A percentile compares a stretch with the other conserved stretches of the same genome.
Evolutionary conservation across 495 filamentous ascomycete species (phyloP).

Genomic region (Aspergillus baeticus): DNA sequence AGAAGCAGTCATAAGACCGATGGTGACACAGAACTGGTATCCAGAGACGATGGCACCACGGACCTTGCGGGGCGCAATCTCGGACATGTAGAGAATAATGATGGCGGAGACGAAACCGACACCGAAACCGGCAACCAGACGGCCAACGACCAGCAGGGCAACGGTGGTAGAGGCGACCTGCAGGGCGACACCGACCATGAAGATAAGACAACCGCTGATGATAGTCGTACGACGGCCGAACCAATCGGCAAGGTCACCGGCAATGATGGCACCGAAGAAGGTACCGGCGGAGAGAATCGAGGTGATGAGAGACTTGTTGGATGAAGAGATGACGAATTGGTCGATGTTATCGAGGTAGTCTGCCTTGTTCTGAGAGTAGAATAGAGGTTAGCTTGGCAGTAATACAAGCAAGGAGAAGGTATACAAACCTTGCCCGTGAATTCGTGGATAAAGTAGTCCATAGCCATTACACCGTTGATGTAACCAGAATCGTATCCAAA

Average conservation of each 20-base stretch:
- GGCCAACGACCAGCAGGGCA: constrained; percentile 63
- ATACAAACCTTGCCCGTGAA: constrained; percentile 38
- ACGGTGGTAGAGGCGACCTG: constrained; percentile 53
- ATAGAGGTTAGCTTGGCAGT: background rate
- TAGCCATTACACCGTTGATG: constrained; percentile 53
- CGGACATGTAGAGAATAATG: constrained; percentile 74
- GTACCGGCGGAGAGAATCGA: constrained; percentile 75
- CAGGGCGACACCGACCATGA: constrained; percentile 61
- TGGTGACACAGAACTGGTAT: constrained; percentile 72
- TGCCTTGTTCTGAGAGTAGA: background rate
- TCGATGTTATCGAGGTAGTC: constrained; percentile 24
- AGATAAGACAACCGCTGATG: constrained; percentile 63
- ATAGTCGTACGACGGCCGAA: constrained; percentile 68
- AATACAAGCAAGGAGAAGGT: background rate
- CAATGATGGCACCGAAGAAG: constrained; percentile 72
- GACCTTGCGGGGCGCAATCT: constrained; percentile 60
- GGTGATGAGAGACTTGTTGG: constrained; percentile 61
- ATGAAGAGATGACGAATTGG: constrained; percentile 48
- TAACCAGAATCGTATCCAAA: constrained; percentile 56
- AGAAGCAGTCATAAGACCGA: constrained; percentile 70
- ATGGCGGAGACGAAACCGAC: constrained; percentile 74
- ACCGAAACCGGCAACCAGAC: constrained; percentile 70
- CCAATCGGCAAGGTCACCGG: constrained; percentile 67
- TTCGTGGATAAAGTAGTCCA: constrained; percentile 49
- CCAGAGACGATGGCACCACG: constrained; percentile 67